phyloP scores from a whole-genome alignment of 2,329 filamentous ascomycete genomes.

The Fusarium goolgardi region DNA sequence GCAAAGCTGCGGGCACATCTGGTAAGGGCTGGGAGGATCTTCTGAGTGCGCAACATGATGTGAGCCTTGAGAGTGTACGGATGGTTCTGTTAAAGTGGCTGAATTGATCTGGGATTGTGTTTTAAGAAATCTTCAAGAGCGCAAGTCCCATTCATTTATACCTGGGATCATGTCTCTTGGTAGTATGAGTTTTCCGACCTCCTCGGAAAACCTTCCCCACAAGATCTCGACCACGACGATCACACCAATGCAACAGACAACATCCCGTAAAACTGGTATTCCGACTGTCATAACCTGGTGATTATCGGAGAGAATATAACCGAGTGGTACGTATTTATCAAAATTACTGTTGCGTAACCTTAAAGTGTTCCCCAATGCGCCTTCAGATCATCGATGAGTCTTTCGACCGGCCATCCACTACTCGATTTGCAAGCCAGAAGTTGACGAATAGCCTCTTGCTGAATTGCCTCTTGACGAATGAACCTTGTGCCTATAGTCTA shows the following conservation, averaged over 20 bases:
- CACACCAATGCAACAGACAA: not conserved
- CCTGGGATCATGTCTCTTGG: not conserved
- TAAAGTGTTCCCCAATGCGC: conserved; percentile 40
- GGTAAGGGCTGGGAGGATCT: conserved; percentile 3
- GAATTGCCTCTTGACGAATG: conserved; percentile 43
- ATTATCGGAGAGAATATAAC: accelerated
- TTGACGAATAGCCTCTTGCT: conserved; percentile 50
- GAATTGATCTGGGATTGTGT: not conserved
- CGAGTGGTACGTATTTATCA: not conserved
- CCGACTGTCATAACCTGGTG: too few relatives aligned
- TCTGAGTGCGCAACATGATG: conserved; percentile 29
- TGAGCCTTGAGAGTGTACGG: not conserved
- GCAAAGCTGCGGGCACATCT: conserved; percentile 26
- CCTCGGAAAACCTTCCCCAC: conserved; percentile 44
- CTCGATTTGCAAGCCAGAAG: conserved; percentile 50
- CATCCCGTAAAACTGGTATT: not conserved
- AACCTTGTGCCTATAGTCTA: conserved; percentile 47
- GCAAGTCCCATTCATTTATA: conserved; percentile 34
- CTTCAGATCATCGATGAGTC: conserved; percentile 50
- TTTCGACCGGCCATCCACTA: conserved; percentile 56
- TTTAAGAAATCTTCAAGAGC: not conserved
- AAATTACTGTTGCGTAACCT: too few relatives aligned
- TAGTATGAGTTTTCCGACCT: conserved; percentile 43
- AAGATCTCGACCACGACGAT: not conserved
- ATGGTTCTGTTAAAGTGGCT: accelerated